These are phyloP conservation scores for Phytopythium boreale DNA, from an alignment of 352 stramenopile species.

Conservation along the genomic window DNA sequence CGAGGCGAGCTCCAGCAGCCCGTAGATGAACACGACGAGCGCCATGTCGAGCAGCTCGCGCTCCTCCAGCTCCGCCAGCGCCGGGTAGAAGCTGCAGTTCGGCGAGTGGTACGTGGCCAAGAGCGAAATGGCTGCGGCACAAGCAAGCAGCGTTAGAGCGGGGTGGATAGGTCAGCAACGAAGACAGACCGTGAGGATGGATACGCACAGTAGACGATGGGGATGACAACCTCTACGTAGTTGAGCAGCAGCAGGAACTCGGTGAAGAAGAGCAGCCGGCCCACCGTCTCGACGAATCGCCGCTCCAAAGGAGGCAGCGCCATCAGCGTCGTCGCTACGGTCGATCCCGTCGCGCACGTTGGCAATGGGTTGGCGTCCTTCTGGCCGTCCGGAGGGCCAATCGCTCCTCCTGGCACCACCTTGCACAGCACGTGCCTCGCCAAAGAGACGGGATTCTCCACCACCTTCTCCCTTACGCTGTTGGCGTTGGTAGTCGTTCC, in stretches of 20 bases:
- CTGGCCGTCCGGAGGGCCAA: not conserved
- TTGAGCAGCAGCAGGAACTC: constrained; percentile 46
- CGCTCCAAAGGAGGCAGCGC: constrained; percentile 8
- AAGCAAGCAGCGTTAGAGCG: not conserved
- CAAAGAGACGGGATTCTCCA: not conserved
- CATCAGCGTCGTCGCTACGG: not conserved
- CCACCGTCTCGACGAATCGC: constrained; percentile 12
- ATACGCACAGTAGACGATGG: constrained; percentile 33
- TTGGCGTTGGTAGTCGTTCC: not conserved
- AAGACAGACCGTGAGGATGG: not conserved
- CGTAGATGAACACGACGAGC: constrained; percentile 14
- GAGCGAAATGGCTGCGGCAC: not conserved
- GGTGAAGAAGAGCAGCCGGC: constrained; percentile 34
- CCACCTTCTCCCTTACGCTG: not conserved
- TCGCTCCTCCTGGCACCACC: not conserved
- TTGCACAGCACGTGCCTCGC: not conserved
- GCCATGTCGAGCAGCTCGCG: constrained; percentile 11
- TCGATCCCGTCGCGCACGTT: not conserved
- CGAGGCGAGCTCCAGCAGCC: constrained; percentile 16
- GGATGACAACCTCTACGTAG: constrained; percentile 38
- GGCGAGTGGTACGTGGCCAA: not conserved
- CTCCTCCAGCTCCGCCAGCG: not conserved
- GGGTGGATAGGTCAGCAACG: not conserved
- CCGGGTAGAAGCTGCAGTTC: constrained; percentile 2
- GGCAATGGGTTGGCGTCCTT: too few relatives aligned